phyloP scores from a whole-genome alignment of 805 yeast species.

The Spathaspora hagerdaliae region DNA sequence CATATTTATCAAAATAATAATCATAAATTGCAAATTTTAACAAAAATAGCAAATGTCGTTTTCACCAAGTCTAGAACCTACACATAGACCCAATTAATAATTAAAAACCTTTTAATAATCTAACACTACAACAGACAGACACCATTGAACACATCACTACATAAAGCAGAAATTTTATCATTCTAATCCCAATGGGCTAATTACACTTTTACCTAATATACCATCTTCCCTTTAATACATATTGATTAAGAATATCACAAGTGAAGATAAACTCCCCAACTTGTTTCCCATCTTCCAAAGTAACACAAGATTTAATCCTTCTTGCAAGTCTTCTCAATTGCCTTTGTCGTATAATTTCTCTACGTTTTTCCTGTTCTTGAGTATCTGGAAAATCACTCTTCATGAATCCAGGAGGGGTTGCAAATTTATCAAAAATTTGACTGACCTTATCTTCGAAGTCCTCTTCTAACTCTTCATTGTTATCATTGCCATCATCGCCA shows the following conservation, averaged over 20 bases:
- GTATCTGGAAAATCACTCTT: constrained; percentile 33
- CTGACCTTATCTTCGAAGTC: constrained; percentile 12
- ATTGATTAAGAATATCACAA: constrained; percentile 26
- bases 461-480: constrained; percentile 7
- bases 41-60: too few relatives aligned
- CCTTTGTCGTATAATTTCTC: constrained; percentile 15
- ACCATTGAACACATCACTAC: too few relatives aligned
- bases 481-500: constrained; percentile 1
- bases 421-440: constrained; percentile 34
- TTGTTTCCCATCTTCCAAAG: constrained; percentile 12
- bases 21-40: too few relatives aligned
- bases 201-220: neutral
- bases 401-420: constrained; percentile 40
- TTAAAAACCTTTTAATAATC: too few relatives aligned
- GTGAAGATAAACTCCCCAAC: constrained; percentile 30
- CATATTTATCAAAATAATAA: too few relatives aligned
- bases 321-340: constrained; percentile 24
- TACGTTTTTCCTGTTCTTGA: constrained; percentile 23
- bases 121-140: too few relatives aligned
- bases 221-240: constrained; percentile 15
- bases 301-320: constrained; percentile 21
- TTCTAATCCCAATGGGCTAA: too few relatives aligned
- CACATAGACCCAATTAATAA: too few relatives aligned
- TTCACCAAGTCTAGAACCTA: too few relatives aligned
- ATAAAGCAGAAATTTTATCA: too few relatives aligned